A percentile compares a stretch with the other conserved stretches of the same genome.
These are phyloP conservation scores for Suhomyces anneliseae DNA, from an alignment of 1,139 yeast genomes.

Conservation along the genomic window DNA sequence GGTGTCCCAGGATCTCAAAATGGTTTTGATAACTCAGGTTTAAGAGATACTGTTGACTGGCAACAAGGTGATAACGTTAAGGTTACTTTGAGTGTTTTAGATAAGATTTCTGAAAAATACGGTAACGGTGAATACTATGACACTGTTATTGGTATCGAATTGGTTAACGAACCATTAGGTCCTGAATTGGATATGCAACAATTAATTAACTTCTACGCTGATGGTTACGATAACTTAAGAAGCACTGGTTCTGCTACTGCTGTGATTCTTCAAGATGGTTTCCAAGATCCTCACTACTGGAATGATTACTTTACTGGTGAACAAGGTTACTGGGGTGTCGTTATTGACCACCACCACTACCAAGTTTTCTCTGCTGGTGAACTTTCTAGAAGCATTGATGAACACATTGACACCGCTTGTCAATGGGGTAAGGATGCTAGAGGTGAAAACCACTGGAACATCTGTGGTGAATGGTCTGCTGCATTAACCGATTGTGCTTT, in stretches of 20 bases:
- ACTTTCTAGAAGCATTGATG: slow-evolving; percentile 54
- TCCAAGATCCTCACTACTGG: slow-evolving; percentile 63
- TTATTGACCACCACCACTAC: slow-evolving; percentile 89
- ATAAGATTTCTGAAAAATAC: slow-evolving; percentile 54
- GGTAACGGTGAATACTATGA: slow-evolving; percentile 65
- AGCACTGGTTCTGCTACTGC: slow-evolving; percentile 48
- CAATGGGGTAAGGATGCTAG: slow-evolving; percentile 52
- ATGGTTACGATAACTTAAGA: slow-evolving; percentile 58
- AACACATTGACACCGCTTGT: slow-evolving; percentile 66
- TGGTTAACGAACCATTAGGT: slow-evolving; percentile 89
- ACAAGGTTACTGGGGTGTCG: slow-evolving; percentile 58
- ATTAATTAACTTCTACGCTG: slow-evolving; percentile 55
- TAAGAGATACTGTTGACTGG: slow-evolving; percentile 65
- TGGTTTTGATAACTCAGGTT: slow-evolving; percentile 94
- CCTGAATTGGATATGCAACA: slow-evolving; percentile 58
- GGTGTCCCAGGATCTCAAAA: slow-evolving; percentile 98
- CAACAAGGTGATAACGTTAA: slow-evolving; percentile 53
- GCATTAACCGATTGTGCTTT: slow-evolving; percentile 91
- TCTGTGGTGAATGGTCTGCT: slow-evolving; percentile 91
- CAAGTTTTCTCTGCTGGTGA: slow-evolving; percentile 76
- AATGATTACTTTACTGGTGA: slow-evolving; percentile 46
- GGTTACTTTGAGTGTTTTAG: slow-evolving; percentile 52
- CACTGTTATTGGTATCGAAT: slow-evolving; percentile 79
- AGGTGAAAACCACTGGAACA: slow-evolving; percentile 67
- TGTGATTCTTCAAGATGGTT: slow-evolving; percentile 73